Base-by-base conservation (phyloP, 306 rosid species). In the Hippophae gyantsensis region DNA sequence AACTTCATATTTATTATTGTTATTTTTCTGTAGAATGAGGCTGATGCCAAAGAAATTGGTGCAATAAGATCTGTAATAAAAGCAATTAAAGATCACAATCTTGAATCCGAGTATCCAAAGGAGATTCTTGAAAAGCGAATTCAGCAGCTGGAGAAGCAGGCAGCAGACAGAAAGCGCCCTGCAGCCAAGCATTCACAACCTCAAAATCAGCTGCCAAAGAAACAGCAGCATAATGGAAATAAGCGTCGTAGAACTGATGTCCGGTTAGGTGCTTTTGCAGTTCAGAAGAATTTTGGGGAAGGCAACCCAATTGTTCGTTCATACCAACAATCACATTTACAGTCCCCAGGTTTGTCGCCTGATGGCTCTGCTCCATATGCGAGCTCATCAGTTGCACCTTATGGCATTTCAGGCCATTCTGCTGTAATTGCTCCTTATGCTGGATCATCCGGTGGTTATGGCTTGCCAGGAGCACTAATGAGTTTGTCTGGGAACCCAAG, bases 81-180 rank as follows among this genome's bases (percentile, higher is more conserved):
- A 76, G 56, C 52, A 54, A 84, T 90, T 51, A 86, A 81, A 73
- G 81, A 62, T 26, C 69, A 73, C 66, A 82, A 86, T 57, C 94
- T 90, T 23, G 78, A 82, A 52, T 75, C 78, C 62, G 84, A 74
- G 63, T 86, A 77, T 70, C 94, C 93, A 48, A 63, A 27, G 12
- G 82, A 62, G 72, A 59, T 52, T 69, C 82, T 86, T 57, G 79
- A 77, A 57, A 78, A 74, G 79, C 81, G 76, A 56, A 76, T 90
- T 57, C 73, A 70, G 69, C 73, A 67, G 66, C 70, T 84, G 68
- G 81, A 84, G 81, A 78, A 67, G 76, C 79, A 76, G 69, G 61
- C 62, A 65, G 66, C 58, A 27, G 54, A 64, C 56, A 62, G 71
- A 64, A 87, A 83, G 65, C 69, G 74, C 13, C 47, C 84, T 79